Evolutionary conservation across 73 alveolate genomes (phyloP), one percentile per base, ranked within the genome.

Genomic region (Symbiodinium pilosum): DNA sequence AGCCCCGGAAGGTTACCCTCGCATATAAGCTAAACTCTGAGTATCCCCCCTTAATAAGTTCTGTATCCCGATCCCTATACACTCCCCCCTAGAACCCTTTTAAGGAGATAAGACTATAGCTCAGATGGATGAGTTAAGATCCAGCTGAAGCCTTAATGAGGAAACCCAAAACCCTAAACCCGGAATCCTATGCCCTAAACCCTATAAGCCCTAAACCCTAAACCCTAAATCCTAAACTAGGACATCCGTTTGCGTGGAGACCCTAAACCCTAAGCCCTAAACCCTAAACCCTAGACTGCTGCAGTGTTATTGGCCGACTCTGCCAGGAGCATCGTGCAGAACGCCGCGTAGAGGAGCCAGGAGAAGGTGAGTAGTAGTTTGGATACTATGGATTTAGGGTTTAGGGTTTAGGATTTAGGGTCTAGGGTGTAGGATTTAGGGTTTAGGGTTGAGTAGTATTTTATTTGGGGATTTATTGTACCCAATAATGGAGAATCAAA

Each of bases 291-390:
- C 64, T 56, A 3, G 32, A 5, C 73, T 32, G 34, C 73, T 56
- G 32, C 16, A 14, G 38, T 16, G 34, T 14, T 47, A 14, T 47
- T 6, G 59, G 59, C 14, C 14, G 59, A n/a, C n/a, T 47, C 42
- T 44, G 32, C 56, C 94, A 87, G 40, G 94, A 87, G 94, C 85
- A 75, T 38, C 94, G 94, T 5, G 94, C 94, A 12, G 43, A 87
- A 42, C 84, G 59, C 30, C 56, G 73, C 14, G 85, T 9, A 7
- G 94, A 81, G 0, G 68, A 87, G 59, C 85, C 42, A n/a, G 94
- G 94, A 84, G 81, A 42, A 44, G 68, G 71, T 73, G 34, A 4
- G 73, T 0, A 30, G 6, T 6, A 2, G 4, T 64, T 64, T 12
- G 77, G 77, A 3, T 64, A n/a, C n/a, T 64, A 26, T 0, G 77